Evolutionary conservation across 2,329 filamentous ascomycete species (phyloP), one percentile per base, ranked within the genome.

Genomic region (Exophiala dermatitidis): DNA sequence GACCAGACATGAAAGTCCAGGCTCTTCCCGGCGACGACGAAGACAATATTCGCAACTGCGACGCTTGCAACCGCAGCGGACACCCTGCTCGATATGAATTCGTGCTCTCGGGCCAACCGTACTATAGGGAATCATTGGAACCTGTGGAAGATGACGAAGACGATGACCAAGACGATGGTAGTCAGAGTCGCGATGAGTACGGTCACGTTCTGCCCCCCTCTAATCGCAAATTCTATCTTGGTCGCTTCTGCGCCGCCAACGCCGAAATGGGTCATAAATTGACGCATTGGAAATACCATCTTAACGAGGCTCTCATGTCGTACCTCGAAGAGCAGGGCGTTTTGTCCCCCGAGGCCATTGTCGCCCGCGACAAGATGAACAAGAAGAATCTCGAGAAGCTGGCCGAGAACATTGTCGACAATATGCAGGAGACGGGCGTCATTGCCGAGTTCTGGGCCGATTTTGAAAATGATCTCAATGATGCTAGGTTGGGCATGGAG

Each of bases 251-350:
- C 71, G 79, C 77, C 63, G 69, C 71, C 32, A 85, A 84, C 60
- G 86, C 87, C 0, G 75, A 82, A 59, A 83, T 83, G 37, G 84
- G 85, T 0, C 87, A 91, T 64, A 78, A 77, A 1, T 75, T 91
- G 2, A 77, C 82, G 3, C 88, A 93, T 69, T 90, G 88, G 88
- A 84, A 84, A 52, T 80, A 79, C 55, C 79, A 83, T 43, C 79
- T 91, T n/a, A 84, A 86, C 64, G 77, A 84, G 59, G 86, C 80
- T 77, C 83, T 90, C 0, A 74, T 85, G 28, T 75, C 77, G 30
- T 80, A 79, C 49, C 78, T 93, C 0, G 68, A 75, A 28, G 67
- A 67, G 1, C 74, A 83, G 54, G 82, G 81, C 0, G 77, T 84
- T 58, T 74, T 85, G 58, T 72, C 71, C 0, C 70, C 81, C 1